phyloP scores from a whole-genome alignment of 2,329 filamentous ascomycete species.

The Diplocarpon mali region DNA sequence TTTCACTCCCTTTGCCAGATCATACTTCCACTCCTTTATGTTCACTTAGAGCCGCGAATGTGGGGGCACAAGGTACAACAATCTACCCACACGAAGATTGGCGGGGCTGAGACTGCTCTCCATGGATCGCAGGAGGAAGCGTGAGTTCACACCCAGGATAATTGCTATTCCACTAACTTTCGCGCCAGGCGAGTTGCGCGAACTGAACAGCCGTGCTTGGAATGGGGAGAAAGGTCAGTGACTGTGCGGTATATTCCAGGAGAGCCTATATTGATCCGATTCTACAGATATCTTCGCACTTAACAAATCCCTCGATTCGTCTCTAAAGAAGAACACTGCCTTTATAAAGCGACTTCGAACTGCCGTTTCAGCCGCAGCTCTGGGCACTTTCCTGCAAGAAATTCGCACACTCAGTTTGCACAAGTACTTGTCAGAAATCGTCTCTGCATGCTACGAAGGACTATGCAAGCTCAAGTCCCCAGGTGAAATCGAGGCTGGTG shows the following conservation, averaged over 20 bases:
- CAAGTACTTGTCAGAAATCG: constrained; percentile 95
- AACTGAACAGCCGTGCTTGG: constrained; percentile 82
- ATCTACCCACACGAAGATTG: constrained; percentile 17
- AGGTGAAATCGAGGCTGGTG: constrained; percentile 81
- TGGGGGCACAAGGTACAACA: constrained; percentile 26
- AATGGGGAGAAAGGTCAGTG: constrained; percentile 69
- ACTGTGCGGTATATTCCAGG: not conserved
- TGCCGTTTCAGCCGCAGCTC: constrained; percentile 68
- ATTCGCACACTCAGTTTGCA: constrained; percentile 82
- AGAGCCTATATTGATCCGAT: constrained; percentile 10
- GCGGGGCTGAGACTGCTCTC: constrained; percentile 25
- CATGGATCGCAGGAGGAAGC: constrained; percentile 57
- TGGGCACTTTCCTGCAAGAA: constrained; percentile 78
- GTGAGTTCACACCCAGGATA: constrained; percentile 30
- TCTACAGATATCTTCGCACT: constrained; percentile 33
- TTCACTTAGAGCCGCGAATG: constrained; percentile 28
- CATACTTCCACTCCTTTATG: constrained; percentile 25
- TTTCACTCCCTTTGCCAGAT: constrained; percentile 25
- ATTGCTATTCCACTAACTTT: constrained; percentile 12
- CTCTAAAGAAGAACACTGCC: constrained; percentile 94
- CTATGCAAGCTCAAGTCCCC: constrained; percentile 84
- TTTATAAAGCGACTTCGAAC: constrained; percentile 96
- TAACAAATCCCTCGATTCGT: constrained; percentile 76
- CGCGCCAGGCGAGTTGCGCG: constrained; percentile 69
- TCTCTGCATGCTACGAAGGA: constrained; percentile 90